Percentiles rank a stretch among this genome's conserved stretches.
These are phyloP conservation scores for Pythium rhizo-oryzae DNA, from an alignment of 352 stramenopile genomes.

Conservation along the genomic window DNA sequence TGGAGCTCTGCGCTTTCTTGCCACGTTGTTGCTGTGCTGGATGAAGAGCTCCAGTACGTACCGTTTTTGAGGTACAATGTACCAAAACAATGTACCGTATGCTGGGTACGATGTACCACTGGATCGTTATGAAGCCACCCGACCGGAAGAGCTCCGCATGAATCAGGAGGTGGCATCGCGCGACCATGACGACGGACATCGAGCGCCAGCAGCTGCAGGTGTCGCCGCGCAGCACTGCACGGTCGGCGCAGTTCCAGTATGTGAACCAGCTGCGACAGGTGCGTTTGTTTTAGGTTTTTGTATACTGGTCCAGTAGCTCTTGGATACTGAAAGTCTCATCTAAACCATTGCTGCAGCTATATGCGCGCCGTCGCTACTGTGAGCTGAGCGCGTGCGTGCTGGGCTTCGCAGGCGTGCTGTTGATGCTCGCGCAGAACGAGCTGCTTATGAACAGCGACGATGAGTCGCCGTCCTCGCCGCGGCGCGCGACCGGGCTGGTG, in stretches of 20 bases:
- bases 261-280: conserved; percentile 45
- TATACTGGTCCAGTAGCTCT: too few species aligned
- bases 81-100: conserved; percentile 6
- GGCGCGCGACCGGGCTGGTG: conserved; percentile 18
- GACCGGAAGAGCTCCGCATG: not conserved
- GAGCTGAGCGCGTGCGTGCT: conserved; percentile 55
- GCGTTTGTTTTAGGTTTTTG: not conserved
- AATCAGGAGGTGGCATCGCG: conserved; percentile 31
- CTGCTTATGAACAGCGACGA: conserved; percentile 31
- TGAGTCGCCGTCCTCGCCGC: not conserved
- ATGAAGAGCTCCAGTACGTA: conserved; percentile 21
- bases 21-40: conserved; percentile 26
- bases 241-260: conserved; percentile 23
- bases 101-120: conserved; percentile 2
- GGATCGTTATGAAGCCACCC: conserved; percentile 2
- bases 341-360: conserved; percentile 42
- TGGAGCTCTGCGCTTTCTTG: conserved; percentile 6
- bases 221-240: conserved; percentile 26
- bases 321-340: too few species aligned
- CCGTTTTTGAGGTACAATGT: conserved; percentile 3
- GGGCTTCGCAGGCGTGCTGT: conserved; percentile 46
- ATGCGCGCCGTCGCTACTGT: conserved; percentile 43
- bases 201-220: conserved; percentile 61
- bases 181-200: conserved; percentile 55
- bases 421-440: conserved; percentile 80